Evolutionary conservation across 164 flowering plant species (phyloP), one percentile per base, ranked within the genome.

Genomic region (Vitis cinerea): DNA sequence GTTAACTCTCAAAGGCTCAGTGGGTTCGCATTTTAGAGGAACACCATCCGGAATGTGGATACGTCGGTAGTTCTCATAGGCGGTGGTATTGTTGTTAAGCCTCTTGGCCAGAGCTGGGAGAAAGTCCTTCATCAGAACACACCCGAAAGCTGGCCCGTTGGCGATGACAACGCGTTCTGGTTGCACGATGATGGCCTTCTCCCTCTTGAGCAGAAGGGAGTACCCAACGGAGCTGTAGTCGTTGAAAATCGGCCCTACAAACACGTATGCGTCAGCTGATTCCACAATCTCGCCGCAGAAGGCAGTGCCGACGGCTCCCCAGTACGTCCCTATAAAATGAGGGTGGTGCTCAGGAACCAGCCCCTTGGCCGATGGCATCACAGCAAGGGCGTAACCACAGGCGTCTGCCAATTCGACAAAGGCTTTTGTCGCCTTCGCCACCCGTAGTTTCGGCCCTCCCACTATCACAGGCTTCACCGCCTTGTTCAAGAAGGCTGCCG

Each of bases 181-280:
- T 65, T 77, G 76, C 57, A 80, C 81, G 8, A 80, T 70, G 63
- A 77, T 75, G 6, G 83, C 83, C 70, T 77, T 77, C 69, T 80
- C 83, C 73, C 49, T 77, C 56, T 77, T 80, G 60, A 80, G 57
- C 23, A 80, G 83, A 50, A 74, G 81, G 2, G 83, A 80, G 72
- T 80, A 80, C 19, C 81, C 81, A 10, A 80, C 81, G 0, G 83
- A 77, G 72, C 79, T 77, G 71, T 77, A 80, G 70, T 80, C 83
- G 16, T 77, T 80, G 54, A 80, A 77, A n/a, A 80, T 74, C 1
- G 80, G 80, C 4, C 80, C 80, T 0, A 71, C 80, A 19, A 80
- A 77, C 14, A 80, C 10, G 59, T 77, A 80, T 0, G 80, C 80
- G 56, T 80, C 83, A 2, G 83, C 78, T 13, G 80, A 80, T 50